These are phyloP conservation scores for Blastocystis sp. DNA, from an alignment of 352 stramenopile genomes.

Conservation along the genomic window DNA sequence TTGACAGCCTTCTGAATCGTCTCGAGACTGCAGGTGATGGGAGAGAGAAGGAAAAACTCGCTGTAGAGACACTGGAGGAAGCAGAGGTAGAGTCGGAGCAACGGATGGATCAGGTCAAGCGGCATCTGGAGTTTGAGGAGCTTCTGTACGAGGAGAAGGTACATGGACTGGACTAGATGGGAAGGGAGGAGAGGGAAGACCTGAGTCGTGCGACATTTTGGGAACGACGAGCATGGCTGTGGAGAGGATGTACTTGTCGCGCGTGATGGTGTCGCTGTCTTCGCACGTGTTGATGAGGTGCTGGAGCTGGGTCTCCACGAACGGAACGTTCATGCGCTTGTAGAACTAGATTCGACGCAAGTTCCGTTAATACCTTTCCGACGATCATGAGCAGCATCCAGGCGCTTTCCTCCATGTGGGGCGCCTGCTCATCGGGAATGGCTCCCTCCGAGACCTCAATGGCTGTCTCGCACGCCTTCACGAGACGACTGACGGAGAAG, in stretches of 20 bases:
- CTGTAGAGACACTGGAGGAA: not conserved
- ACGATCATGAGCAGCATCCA: constrained; percentile 23
- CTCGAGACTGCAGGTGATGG: not conserved
- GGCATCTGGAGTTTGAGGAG: constrained; percentile 38
- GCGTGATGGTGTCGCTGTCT: not conserved
- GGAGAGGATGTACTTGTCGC: constrained; percentile 25
- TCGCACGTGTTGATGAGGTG: not conserved
- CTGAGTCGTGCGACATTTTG: not conserved
- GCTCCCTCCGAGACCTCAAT: not conserved
- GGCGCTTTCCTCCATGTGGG: constrained; percentile 1
- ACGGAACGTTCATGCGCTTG: constrained; percentile 25
- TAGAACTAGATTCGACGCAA: not conserved
- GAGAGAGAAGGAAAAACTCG: not conserved
- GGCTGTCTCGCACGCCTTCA: not conserved
- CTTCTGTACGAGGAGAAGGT: not conserved
- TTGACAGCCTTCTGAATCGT: constrained; percentile 52
- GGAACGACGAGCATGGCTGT: not conserved
- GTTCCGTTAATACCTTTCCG: not conserved
- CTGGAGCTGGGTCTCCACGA: not conserved
- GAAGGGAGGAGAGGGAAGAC: not conserved
- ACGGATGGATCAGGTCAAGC: constrained; percentile 21
- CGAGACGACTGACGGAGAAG: not conserved
- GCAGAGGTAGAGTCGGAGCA: constrained; percentile 16
- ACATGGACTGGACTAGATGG: constrained; percentile 8
- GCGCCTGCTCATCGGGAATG: not conserved